phyloP scores from a whole-genome alignment of 2,329 filamentous ascomycete genomes.

The Fusarium chuoi region DNA sequence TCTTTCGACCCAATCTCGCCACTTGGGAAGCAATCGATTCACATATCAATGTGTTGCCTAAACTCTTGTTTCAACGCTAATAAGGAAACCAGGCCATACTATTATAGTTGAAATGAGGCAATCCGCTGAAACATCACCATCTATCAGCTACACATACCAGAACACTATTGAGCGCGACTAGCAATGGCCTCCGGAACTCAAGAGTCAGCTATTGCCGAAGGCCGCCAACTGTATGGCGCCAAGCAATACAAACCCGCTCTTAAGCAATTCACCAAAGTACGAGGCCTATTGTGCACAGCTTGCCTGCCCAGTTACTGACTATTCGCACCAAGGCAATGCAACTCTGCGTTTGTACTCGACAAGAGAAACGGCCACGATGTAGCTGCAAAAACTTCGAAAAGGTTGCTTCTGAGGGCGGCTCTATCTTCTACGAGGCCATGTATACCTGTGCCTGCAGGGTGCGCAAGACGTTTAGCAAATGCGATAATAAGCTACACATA shows the following conservation, averaged over 20 bases:
- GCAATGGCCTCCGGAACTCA: conserved; percentile 36
- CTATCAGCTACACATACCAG: background rate
- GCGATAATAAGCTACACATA: conserved; percentile 51
- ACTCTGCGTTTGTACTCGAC: conserved; percentile 48
- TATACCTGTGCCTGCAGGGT: conserved; percentile 52
- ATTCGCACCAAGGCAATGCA: conserved; percentile 51
- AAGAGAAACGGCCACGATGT: conserved; percentile 51
- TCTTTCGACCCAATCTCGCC: conserved; percentile 6
- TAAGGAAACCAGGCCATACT: background rate
- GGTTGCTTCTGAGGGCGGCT: conserved; percentile 46
- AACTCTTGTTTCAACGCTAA: background rate
- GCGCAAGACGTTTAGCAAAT: conserved; percentile 53
- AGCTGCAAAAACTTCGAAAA: conserved; percentile 54
- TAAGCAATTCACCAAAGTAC: conserved; percentile 51
- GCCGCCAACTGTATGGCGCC: conserved; percentile 48
- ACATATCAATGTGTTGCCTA: background rate
- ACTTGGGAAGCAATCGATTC: background rate
- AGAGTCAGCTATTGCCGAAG: conserved; percentile 48
- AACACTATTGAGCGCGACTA: background rate
- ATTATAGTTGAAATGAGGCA: background rate
- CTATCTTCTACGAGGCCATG: conserved; percentile 56
- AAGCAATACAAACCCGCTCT: conserved; percentile 51
- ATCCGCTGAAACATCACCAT: background rate
- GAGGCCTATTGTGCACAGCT: background rate
- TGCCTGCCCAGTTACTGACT: background rate